Base-by-base conservation (phyloP, 192 early-diverging fungal genomes). In the Geranomyces michiganensis region DNA sequence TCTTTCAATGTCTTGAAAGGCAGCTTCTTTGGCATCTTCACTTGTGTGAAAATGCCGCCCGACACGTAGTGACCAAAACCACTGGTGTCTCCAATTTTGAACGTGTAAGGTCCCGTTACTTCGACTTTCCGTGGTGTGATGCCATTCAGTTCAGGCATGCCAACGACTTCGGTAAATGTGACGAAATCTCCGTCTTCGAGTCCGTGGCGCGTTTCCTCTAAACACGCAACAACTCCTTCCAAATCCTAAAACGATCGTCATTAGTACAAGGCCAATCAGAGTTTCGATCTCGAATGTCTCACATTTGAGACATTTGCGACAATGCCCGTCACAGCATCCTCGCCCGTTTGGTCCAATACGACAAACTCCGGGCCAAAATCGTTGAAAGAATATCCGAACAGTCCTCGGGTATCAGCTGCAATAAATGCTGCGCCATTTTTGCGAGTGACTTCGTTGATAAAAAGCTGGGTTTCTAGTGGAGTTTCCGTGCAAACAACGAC, bases 121-220 rank as follows among this genome's bases (percentile, higher is more conserved):
- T 91, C 94, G 76, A 99, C 76, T 68, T 89, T 87, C 59, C 89
- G 85, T 26, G 96, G 92, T 56, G 84, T 83, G 67, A 85, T 70
- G 41, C 83, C 89, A 72, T 98, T 98, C 43, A 98, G 82, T 77
- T 90, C 86, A 27, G 84, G 84, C 94, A 99, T 96, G 29, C 97
- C 97, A 71, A 94, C 78, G 15, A 99, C 78, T 74, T 99, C 96
- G 31, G 82, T 85, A 74, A 99, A 99, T 6, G 92, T 93, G 31
- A 99, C 96, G 76, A 84, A 88, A 74, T 97, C 94, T 8, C 97
- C 97, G 79, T 98, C 96, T 76, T 96, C 95, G n/a, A 99, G 80
- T 22, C 96, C 96, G 73, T 99, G 97, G 31, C 97, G 90, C 21
- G 92, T 89, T 72, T 99, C 97, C 74, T 98, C 97, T 65, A 98